Base-by-base conservation (phyloP, 345 rosid genomes). In the Syzygium jambos region DNA sequence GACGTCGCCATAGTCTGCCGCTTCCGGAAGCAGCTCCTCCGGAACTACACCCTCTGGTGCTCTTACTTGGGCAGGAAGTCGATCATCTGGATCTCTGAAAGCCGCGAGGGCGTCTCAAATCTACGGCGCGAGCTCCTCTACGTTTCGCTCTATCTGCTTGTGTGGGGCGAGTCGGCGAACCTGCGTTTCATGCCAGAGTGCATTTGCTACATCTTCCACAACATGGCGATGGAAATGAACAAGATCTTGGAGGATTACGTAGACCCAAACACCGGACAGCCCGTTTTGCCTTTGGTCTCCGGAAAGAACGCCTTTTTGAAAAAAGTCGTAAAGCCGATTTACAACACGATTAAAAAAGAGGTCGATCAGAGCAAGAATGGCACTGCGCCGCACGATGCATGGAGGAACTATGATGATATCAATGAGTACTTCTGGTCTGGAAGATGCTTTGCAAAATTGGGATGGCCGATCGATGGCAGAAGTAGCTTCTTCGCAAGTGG, bases 381-480 rank as follows among this genome's bases (percentile, higher is more conserved):
- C 49, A 95, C 93, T 2, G 91, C 89, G 56, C 93, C 97, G 30
- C 99, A 95, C 89, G 90, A 96, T 8, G 94, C 94, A 7, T 97
- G 99, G 99, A 90, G 99, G 91, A 97, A 97, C 88, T 97, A 97
- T 80, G 99, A 97, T 85, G 98, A 97, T 88, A 88, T 97, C 30
- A 95, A 97, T 27, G 98, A 97, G 92, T 97, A 93, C 49, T 97
- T 97, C 85, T 97, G 99, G 98, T 93, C 97, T 77, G 92, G 92
- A 87, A 89, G 98, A 92, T 97, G 99, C 86, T 97, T 97, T 43
- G 91, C 87, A 89, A 91, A 91, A 63, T 84, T 96, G 89, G 89
- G 91, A 80, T 97, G 99, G 99, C 98, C 99, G 41, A 89, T 96
- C 17, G 91, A 96, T 91, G 2, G 63, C 23, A 85, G 85, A 10